Percentiles rank a stretch among this genome's conserved stretches.
Evolutionary conservation across 257 asterid species (phyloP).

Genomic region (Fraxinus americana): DNA sequence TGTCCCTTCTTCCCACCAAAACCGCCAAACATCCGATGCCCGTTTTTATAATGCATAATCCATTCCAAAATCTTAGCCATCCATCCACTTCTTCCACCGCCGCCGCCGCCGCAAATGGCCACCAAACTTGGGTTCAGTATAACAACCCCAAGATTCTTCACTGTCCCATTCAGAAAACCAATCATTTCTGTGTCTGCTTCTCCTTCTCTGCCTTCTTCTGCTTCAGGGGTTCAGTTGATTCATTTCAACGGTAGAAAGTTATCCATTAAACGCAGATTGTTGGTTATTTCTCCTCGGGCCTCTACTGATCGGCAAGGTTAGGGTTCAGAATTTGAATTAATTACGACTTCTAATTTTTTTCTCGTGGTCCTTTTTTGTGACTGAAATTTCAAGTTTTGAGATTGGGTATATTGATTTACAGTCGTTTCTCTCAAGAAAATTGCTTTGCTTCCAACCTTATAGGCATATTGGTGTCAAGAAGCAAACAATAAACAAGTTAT

Average conservation of each 20-base stretch:
- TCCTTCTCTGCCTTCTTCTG: constrained; percentile 46
- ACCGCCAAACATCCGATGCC: constrained; percentile 19
- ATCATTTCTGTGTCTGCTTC: constrained; percentile 34
- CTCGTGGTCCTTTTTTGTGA: not conserved
- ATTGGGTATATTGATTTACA: too few relatives aligned
- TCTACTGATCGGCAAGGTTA: constrained; percentile 86
- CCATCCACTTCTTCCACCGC: constrained; percentile 7
- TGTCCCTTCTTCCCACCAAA: constrained; percentile 35
- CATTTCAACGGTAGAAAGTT: constrained; percentile 38
- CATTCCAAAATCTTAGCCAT: constrained; percentile 24
- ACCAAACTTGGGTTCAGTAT: constrained; percentile 54
- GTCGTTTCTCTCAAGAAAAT: too few relatives aligned
- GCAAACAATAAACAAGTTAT: too few relatives aligned
- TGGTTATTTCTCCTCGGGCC: constrained; percentile 62
- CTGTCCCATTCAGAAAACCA: constrained; percentile 54
- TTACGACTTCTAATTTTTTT: not conserved
- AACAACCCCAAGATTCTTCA: constrained; percentile 44
- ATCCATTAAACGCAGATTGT: constrained; percentile 39
- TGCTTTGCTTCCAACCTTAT: too few relatives aligned
- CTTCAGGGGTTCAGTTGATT: constrained; percentile 45
- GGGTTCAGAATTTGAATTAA: constrained; percentile 4
- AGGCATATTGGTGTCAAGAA: too few relatives aligned
- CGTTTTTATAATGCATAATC: constrained; percentile 39
- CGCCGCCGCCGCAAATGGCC: constrained; percentile 60
- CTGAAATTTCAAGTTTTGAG: not conserved